These are phyloP conservation scores for Ramularia endophylla DNA, from an alignment of 2,329 filamentous ascomycete species.

Conservation along the genomic window DNA sequence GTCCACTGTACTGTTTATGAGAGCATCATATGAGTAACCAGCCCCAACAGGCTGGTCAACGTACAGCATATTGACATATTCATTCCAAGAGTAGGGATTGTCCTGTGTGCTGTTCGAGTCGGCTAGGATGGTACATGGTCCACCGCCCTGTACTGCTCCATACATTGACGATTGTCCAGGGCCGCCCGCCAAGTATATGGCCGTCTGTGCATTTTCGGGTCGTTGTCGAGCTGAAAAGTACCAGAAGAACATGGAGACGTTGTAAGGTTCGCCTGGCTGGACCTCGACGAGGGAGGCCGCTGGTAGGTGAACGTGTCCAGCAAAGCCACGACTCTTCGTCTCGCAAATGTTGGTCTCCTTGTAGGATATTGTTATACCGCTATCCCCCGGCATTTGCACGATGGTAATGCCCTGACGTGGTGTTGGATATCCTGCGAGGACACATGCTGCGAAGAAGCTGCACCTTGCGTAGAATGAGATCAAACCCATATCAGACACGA, in stretches of 20 bases:
- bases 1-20: slow-evolving; percentile 55
- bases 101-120: slow-evolving; percentile 32
- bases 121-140: slow-evolving; percentile 36
- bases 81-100: slow-evolving; percentile 56
- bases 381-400: slow-evolving; percentile 9
- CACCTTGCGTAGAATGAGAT: not conserved
- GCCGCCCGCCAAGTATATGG: slow-evolving; percentile 57
- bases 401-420: slow-evolving; percentile 9
- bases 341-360: slow-evolving; percentile 43
- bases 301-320: slow-evolving; percentile 52
- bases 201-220: slow-evolving; percentile 49
- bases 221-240: slow-evolving; percentile 54
- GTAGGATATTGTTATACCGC: slow-evolving; percentile 21
- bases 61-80: slow-evolving; percentile 55
- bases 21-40: slow-evolving; percentile 54
- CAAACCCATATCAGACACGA: not conserved
- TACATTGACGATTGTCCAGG: slow-evolving; percentile 55
- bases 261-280: slow-evolving; percentile 17
- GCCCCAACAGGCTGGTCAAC: slow-evolving; percentile 55
- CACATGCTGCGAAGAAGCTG: slow-evolving; percentile 5
- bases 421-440: slow-evolving; percentile 14
- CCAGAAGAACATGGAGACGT: slow-evolving; percentile 54
- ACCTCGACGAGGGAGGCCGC: slow-evolving; percentile 28
- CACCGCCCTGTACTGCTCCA: slow-evolving; percentile 48
- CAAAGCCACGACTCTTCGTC: slow-evolving; percentile 49